Percentiles rank a stretch among this genome's conserved stretches.
These are phyloP conservation scores for Alternaria arbusti DNA, from an alignment of 2,329 filamentous ascomycete species.

Conservation along the genomic window DNA sequence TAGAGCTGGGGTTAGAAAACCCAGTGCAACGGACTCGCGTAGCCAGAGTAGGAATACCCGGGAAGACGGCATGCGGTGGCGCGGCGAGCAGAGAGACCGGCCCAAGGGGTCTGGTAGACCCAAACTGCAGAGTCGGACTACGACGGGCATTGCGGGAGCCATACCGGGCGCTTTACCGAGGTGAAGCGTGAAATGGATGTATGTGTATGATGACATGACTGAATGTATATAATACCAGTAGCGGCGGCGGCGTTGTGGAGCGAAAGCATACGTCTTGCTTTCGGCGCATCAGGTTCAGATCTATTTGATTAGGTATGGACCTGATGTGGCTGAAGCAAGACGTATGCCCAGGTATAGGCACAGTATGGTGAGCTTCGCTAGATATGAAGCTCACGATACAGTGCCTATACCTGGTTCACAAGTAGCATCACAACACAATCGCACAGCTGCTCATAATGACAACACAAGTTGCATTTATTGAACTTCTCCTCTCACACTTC, in stretches of 20 bases:
- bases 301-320: background rate
- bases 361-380: background rate
- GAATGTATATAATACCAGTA: background rate
- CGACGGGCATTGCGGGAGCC: conserved; percentile 31
- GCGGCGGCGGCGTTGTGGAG: background rate
- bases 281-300: background rate
- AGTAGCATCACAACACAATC: background rate
- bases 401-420: background rate
- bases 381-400: background rate
- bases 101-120: conserved; percentile 15
- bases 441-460: background rate
- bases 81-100: conserved; percentile 24
- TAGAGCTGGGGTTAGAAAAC: conserved; percentile 37
- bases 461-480: background rate
- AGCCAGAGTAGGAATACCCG: conserved; percentile 12
- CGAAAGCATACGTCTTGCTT: conserved; percentile 5
- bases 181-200: conserved; percentile 8
- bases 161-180: conserved; percentile 44
- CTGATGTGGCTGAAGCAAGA: background rate
- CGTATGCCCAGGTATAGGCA: background rate
- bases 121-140: conserved; percentile 12
- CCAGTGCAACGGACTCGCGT: background rate
- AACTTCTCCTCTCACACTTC: background rate
- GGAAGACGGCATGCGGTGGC: conserved; percentile 35
- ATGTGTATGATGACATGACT: background rate